Evolutionary conservation across 1,139 yeast genomes (phyloP).

Genomic region (Meyerozyma elateridarum): DNA sequence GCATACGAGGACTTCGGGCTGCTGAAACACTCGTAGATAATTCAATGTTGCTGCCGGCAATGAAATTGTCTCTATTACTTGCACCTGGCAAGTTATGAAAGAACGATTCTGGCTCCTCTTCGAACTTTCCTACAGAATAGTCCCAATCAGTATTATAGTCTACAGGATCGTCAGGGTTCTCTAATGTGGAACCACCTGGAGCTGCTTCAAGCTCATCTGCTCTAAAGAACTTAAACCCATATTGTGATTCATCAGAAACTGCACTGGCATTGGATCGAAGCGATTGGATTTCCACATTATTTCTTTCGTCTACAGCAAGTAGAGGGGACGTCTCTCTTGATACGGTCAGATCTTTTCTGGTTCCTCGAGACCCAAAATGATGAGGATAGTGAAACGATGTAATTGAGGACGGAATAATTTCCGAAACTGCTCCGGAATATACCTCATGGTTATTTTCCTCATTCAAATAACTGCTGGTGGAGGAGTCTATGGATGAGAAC

Average conservation of each 20-base stretch:
- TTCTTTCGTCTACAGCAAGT: slow-evolving; percentile 19
- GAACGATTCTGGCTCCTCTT: slow-evolving; percentile 21
- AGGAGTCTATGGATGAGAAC: slow-evolving; percentile 34
- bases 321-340: slow-evolving; percentile 39
- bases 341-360: slow-evolving; percentile 21
- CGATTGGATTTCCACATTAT: slow-evolving; percentile 23
- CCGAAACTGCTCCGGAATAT: slow-evolving; percentile 88
- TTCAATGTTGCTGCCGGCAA: too few relatives aligned
- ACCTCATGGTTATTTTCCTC: slow-evolving; percentile 63
- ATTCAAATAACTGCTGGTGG: slow-evolving; percentile 20
- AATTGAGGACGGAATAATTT: slow-evolving; percentile 84
- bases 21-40: too few relatives aligned
- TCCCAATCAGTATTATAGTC: slow-evolving; percentile 74
- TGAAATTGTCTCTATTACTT: background rate
- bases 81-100: slow-evolving; percentile 2
- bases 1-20: too few relatives aligned
- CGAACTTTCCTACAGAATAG: slow-evolving; percentile 45
- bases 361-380: slow-evolving; percentile 35
- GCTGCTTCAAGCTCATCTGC: slow-evolving; percentile 80
- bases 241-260: slow-evolving; percentile 31
- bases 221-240: slow-evolving; percentile 71
- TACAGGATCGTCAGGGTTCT: slow-evolving; percentile 48
- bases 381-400: slow-evolving; percentile 80
- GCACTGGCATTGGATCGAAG: slow-evolving; percentile 26
- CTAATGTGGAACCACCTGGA: slow-evolving; percentile 81